These are phyloP conservation scores for Nemania sp. DNA, from an alignment of 2,329 filamentous ascomycete species.

Conservation along the genomic window DNA sequence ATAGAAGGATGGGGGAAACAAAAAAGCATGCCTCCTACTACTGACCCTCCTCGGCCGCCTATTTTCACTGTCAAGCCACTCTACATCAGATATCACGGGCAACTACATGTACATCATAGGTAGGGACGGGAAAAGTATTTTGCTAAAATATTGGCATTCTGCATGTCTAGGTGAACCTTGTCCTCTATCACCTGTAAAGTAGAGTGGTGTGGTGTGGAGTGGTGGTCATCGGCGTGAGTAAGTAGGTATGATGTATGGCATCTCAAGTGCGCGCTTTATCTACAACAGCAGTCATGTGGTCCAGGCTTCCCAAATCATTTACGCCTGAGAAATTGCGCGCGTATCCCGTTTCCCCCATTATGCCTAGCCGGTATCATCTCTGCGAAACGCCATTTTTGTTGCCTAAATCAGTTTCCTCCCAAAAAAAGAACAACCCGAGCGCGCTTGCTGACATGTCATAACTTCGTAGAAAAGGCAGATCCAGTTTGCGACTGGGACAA, in stretches of 20 bases:
- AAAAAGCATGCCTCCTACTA: neutral
- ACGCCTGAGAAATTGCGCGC: constrained; percentile 20
- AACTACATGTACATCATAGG: neutral
- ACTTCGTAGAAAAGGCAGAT: constrained; percentile 45
- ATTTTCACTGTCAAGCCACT: neutral
- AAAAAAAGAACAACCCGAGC: constrained; percentile 35
- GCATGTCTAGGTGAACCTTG: neutral
- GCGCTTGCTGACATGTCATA: constrained; percentile 47
- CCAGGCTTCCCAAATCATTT: constrained; percentile 10
- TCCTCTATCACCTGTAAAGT: neutral
- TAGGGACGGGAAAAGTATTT: too few relatives aligned
- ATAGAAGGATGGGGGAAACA: neutral
- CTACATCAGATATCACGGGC: neutral
- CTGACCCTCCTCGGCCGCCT: too few relatives aligned
- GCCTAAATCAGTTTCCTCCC: constrained; percentile 39
- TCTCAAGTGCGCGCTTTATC: constrained; percentile 28
- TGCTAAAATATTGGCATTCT: constrained; percentile 3
- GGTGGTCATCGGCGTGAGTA: neutral
- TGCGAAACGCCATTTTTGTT: constrained; percentile 44
- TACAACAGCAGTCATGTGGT: constrained; percentile 23
- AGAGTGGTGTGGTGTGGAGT: neutral
- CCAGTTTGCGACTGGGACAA: constrained; percentile 24
- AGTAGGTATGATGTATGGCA: constrained; percentile 19
- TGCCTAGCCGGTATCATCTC: constrained; percentile 43
- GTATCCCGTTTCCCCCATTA: constrained; percentile 40